Evolutionary conservation across 345 rosid genomes (phyloP).

Genomic region (Limnanthes douglasii): DNA sequence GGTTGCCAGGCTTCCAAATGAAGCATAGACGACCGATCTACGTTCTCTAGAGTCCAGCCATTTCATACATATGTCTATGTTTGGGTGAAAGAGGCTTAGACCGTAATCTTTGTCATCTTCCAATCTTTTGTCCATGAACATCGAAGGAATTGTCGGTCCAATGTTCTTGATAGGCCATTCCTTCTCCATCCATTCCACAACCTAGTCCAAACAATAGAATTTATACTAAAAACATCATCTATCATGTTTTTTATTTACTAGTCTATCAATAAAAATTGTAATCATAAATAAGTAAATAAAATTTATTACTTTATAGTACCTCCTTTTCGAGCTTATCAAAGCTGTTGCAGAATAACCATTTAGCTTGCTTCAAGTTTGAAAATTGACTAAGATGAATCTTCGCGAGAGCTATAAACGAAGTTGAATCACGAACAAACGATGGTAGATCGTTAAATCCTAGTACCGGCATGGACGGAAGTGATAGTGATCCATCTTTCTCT

Average conservation of each 20-base stretch:
- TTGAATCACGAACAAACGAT: constrained; percentile 23
- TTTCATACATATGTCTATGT: constrained; percentile 9
- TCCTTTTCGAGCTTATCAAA: constrained; percentile 27
- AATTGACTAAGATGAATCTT: constrained; percentile 41
- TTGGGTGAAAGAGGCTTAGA: constrained; percentile 24
- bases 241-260: neutral
- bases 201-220: constrained; percentile 15
- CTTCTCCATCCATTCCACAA: constrained; percentile 26
- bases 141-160: constrained; percentile 61
- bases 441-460: constrained; percentile 47
- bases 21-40: constrained; percentile 38
- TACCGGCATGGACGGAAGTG: constrained; percentile 17
- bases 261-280: neutral
- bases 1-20: constrained; percentile 54
- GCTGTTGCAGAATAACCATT: constrained; percentile 26
- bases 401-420: constrained; percentile 33
- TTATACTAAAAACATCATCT: neutral
- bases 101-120: constrained; percentile 27
- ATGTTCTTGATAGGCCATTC: constrained; percentile 23
- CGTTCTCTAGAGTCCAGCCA: constrained; percentile 39
- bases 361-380: constrained; percentile 25
- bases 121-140: constrained; percentile 33
- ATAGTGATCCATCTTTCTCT: constrained; percentile 12
- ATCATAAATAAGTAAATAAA: neutral
- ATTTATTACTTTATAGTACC: constrained; percentile 5